phyloP scores from a whole-genome alignment of 2,329 filamentous ascomycete species.

The Drechslera avenae region DNA sequence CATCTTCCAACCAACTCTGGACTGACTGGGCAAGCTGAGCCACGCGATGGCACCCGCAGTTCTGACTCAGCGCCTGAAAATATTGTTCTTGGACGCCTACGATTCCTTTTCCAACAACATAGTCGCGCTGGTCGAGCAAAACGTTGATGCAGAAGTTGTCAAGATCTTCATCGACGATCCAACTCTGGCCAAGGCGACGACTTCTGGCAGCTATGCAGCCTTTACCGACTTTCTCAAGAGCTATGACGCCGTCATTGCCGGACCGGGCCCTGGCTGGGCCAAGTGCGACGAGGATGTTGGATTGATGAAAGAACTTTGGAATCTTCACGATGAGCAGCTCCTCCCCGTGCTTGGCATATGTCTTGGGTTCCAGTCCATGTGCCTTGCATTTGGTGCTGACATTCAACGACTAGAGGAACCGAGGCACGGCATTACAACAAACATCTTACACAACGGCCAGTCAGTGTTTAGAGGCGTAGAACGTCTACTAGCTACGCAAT shows the following conservation, averaged over 20 bases:
- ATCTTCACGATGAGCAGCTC: conserved; percentile 60
- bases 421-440: conserved; percentile 79
- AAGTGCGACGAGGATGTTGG: conserved; percentile 76
- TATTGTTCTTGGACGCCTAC: conserved; percentile 93
- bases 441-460: conserved; percentile 62
- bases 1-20: not conserved
- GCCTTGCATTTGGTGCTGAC: conserved; percentile 67
- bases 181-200: conserved; percentile 3
- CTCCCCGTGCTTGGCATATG: conserved; percentile 88
- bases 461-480: conserved; percentile 71
- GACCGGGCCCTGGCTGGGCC: conserved; percentile 87
- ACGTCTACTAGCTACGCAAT: conserved; percentile 73
- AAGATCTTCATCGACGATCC: conserved; percentile 70
- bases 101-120: conserved; percentile 98
- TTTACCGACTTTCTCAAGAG: conserved; percentile 55
- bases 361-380: conserved; percentile 84
- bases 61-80: conserved; percentile 48
- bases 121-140: conserved; percentile 75
- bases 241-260: conserved; percentile 86
- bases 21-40: not conserved
- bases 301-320: conserved; percentile 78
- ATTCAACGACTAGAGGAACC: conserved; percentile 73
- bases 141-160: conserved; percentile 69
- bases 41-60: conserved; percentile 37
- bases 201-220: conserved; percentile 30